phyloP scores from a whole-genome alignment of 139 green algal species.

The Chlamydomonas incerta region DNA sequence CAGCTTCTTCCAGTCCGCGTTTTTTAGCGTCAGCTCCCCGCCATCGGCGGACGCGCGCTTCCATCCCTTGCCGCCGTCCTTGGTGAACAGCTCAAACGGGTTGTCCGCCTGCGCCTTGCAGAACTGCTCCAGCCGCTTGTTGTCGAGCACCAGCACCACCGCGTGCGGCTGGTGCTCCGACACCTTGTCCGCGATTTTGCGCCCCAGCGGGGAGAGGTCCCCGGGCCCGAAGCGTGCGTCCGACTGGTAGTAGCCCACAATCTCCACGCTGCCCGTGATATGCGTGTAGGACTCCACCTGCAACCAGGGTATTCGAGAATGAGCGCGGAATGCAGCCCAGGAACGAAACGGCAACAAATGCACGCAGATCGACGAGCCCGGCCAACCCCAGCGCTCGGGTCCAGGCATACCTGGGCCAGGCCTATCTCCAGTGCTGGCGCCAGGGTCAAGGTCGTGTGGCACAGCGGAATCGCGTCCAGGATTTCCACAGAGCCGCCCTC shows the following conservation, averaged over 20 bases:
- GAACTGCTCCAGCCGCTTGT: constrained; percentile 48
- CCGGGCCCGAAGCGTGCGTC: constrained; percentile 72
- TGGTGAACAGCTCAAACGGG: constrained; percentile 47
- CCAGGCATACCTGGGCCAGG: constrained; percentile 57
- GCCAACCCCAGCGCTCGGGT: not conserved
- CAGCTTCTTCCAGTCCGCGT: constrained; percentile 37
- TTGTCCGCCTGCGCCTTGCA: constrained; percentile 27
- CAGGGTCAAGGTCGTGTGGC: constrained; percentile 68
- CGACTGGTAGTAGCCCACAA: constrained; percentile 86
- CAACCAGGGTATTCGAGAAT: not conserved
- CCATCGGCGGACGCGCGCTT: not conserved
- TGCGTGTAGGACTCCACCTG: constrained; percentile 58
- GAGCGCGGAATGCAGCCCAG: not conserved
- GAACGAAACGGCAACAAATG: not conserved
- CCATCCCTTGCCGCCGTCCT: constrained; percentile 44
- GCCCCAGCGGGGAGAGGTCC: constrained; percentile 62
- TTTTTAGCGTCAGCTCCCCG: constrained; percentile 14
- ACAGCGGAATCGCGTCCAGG: constrained; percentile 70
- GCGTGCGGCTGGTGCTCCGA: constrained; percentile 37
- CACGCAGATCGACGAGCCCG: not conserved
- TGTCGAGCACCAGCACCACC: constrained; percentile 61
- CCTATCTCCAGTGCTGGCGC: constrained; percentile 72
- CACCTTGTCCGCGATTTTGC: constrained; percentile 74
- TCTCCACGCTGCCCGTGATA: constrained; percentile 33
- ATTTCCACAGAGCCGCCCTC: constrained; percentile 46